These are phyloP conservation scores for Nigrospora osmanthi DNA, from an alignment of 2,329 filamentous ascomycete genomes.

Conservation along the genomic window DNA sequence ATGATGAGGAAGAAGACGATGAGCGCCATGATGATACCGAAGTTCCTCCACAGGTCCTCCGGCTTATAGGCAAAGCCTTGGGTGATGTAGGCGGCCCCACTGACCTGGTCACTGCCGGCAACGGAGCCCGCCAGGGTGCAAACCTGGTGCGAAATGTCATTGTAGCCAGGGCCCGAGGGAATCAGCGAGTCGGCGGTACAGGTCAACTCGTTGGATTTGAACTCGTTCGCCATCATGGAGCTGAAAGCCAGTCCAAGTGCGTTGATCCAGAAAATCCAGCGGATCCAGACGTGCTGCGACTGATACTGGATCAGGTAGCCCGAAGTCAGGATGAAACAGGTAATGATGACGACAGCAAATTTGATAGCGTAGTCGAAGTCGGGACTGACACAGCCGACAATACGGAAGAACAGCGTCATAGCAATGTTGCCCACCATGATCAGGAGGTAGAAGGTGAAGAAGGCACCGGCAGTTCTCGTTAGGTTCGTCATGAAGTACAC, in stretches of 20 bases:
- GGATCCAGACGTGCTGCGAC: conserved; percentile 64
- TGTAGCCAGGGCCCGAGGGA: conserved; percentile 63
- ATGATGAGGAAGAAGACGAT: conserved; percentile 68
- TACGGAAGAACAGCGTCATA: conserved; percentile 74
- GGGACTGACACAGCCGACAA: conserved; percentile 65
- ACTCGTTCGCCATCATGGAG: conserved; percentile 82
- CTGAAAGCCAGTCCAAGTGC: conserved; percentile 68
- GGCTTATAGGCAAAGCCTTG: conserved; percentile 60
- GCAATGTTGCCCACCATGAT: conserved; percentile 60
- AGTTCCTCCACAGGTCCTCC: conserved; percentile 71
- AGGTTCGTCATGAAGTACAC: conserved; percentile 75
- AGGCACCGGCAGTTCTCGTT: conserved; percentile 61
- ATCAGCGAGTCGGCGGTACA: conserved; percentile 64
- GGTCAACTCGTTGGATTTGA: conserved; percentile 57
- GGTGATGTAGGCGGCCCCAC: conserved; percentile 62
- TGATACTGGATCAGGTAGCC: conserved; percentile 81
- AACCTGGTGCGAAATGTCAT: conserved; percentile 65
- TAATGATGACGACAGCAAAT: conserved; percentile 71
- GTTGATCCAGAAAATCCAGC: conserved; percentile 77
- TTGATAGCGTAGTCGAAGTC: conserved; percentile 85
- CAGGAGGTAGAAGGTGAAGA: conserved; percentile 70
- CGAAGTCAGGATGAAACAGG: conserved; percentile 71
- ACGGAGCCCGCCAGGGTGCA: conserved; percentile 71
- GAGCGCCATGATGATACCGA: conserved; percentile 70
- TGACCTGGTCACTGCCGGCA: conserved; percentile 55